These are phyloP conservation scores for Diutina siamensis DNA, from an alignment of 1,139 yeast genomes.

Conservation along the genomic window DNA sequence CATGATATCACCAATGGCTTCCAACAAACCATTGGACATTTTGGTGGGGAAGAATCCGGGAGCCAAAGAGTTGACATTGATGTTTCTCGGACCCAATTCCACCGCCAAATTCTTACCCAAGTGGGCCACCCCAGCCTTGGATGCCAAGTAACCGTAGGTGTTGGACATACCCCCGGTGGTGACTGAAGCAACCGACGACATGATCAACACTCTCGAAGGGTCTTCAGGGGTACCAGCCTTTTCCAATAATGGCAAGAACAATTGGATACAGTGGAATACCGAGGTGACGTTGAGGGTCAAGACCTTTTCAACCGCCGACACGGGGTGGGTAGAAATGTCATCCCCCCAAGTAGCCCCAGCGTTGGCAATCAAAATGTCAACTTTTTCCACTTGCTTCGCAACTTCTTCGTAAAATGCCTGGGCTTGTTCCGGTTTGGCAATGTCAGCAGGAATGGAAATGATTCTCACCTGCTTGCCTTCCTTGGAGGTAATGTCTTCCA, in stretches of 20 bases:
- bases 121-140: slow-evolving; percentile 71
- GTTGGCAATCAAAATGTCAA: slow-evolving; percentile 61
- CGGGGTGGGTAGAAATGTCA: slow-evolving; percentile 49
- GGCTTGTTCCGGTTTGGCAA: slow-evolving; percentile 42
- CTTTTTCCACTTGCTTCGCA: slow-evolving; percentile 26
- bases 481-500: slow-evolving; percentile 35
- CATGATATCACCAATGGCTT: slow-evolving; percentile 40
- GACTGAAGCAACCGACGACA: slow-evolving; percentile 49
- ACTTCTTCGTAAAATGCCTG: slow-evolving; percentile 35
- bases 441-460: slow-evolving; percentile 48
- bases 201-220: slow-evolving; percentile 56
- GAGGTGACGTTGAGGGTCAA: slow-evolving; percentile 56
- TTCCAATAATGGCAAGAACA: slow-evolving; percentile 46
- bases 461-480: slow-evolving; percentile 34
- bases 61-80: slow-evolving; percentile 58
- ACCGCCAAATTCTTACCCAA: slow-evolving; percentile 52
- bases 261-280: slow-evolving; percentile 59
- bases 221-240: slow-evolving; percentile 44
- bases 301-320: slow-evolving; percentile 52
- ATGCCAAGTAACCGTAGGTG: slow-evolving; percentile 54
- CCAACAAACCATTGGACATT: slow-evolving; percentile 61
- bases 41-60: slow-evolving; percentile 76
- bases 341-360: slow-evolving; percentile 84
- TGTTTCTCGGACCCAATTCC: slow-evolving; percentile 55
- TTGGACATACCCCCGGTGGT: slow-evolving; percentile 17